These are phyloP conservation scores for Neopestalotiopsis rosae DNA, from an alignment of 2,329 filamentous ascomycete species.

Conservation along the genomic window DNA sequence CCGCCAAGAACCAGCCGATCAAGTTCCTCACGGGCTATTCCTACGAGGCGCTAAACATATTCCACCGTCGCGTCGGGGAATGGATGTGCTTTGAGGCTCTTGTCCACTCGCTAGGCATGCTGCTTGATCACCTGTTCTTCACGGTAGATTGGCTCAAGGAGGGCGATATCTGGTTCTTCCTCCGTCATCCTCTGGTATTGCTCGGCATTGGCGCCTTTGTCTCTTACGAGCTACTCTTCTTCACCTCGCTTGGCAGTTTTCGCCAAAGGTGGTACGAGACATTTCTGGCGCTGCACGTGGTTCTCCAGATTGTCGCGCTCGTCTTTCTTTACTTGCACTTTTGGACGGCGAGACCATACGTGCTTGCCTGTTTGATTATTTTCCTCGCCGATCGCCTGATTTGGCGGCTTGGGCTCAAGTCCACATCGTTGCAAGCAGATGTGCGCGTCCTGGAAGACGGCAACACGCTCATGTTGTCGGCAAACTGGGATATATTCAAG, in stretches of 20 bases:
- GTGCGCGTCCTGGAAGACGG: conserved; percentile 60
- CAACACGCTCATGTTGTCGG: conserved; percentile 56
- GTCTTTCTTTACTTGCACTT: conserved; percentile 66
- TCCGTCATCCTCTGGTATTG: conserved; percentile 56
- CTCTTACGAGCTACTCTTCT: conserved; percentile 65
- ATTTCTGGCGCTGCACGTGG: conserved; percentile 63
- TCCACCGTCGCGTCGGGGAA: conserved; percentile 69
- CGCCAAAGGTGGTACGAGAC: conserved; percentile 66
- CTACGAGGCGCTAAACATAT: conserved; percentile 70
- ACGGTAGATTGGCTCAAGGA: conserved; percentile 50
- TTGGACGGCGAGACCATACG: conserved; percentile 55
- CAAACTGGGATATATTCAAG: conserved; percentile 40
- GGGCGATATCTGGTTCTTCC: conserved; percentile 49
- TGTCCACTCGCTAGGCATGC: conserved; percentile 60
- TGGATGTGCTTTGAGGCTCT: conserved; percentile 64
- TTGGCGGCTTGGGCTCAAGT: conserved; percentile 61
- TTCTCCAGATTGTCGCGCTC: conserved; percentile 61
- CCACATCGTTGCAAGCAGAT: conserved; percentile 51
- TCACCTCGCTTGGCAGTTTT: conserved; percentile 65
- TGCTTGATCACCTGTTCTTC: conserved; percentile 59
- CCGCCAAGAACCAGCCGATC: conserved; percentile 70
- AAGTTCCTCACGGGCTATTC: conserved; percentile 65
- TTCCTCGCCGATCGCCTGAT: conserved; percentile 63
- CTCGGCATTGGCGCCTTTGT: conserved; percentile 60
- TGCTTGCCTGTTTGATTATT: conserved; percentile 56